phyloP scores from a whole-genome alignment of 768 basidiomycete genomes.

The Hygrocybe coccinea region DNA sequence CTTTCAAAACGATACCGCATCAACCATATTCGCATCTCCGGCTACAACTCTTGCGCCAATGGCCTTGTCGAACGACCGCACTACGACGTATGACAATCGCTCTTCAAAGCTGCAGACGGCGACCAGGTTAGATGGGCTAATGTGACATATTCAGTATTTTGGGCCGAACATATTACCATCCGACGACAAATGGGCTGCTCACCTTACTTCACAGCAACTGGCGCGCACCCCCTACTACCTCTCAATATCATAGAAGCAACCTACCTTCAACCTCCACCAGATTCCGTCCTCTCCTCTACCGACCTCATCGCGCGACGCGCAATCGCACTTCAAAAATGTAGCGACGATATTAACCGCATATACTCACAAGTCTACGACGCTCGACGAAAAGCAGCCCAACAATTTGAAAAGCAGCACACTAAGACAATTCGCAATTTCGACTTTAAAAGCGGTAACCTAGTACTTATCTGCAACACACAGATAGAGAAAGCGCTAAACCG shows the following conservation, averaged over 20 bases:
- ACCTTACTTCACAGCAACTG: constrained; percentile 27
- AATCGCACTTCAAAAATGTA: constrained; percentile 14
- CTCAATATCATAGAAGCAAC: constrained; percentile 23
- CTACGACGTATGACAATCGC: constrained; percentile 15
- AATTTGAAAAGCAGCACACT: constrained; percentile 1
- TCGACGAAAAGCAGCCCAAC: constrained; percentile 1
- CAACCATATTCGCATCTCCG: neutral
- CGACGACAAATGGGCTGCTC: constrained; percentile 24
- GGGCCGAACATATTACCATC: constrained; percentile 30
- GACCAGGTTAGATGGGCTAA: constrained; percentile 24
- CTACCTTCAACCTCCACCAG: constrained; percentile 9
- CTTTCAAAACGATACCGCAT: no score
- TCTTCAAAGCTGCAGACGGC: constrained; percentile 22
- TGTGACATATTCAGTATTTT: constrained; percentile 20
- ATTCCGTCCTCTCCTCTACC: constrained; percentile 2
- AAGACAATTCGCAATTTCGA: constrained; percentile 21
- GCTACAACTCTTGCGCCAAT: constrained; percentile 35
- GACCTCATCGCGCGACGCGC: constrained; percentile 13
- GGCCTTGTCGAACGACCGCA: constrained; percentile 29
- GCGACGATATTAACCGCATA: constrained; percentile 11
- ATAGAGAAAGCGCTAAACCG: constrained; percentile 15
- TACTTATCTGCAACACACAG: constrained; percentile 26
- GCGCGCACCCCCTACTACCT: constrained; percentile 24
- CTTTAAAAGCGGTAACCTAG: constrained; percentile 24
- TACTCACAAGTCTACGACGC: constrained; percentile 8